A percentile compares a stretch with the other conserved stretches of the same genome.
These are phyloP conservation scores for Torulaspora franciscae DNA, from an alignment of 805 yeast species.

Conservation along the genomic window DNA sequence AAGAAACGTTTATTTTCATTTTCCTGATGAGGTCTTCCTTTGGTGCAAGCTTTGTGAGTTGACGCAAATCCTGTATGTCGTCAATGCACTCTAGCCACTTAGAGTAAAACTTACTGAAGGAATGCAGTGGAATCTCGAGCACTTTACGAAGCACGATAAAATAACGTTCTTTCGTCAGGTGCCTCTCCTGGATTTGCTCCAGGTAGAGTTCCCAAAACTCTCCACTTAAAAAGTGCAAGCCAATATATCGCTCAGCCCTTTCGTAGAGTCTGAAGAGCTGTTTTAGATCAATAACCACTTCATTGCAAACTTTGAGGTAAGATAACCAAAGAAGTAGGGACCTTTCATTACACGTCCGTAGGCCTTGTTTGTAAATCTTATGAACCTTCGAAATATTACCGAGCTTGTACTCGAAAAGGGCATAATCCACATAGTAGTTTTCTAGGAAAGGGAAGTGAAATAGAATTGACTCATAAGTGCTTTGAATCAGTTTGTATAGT, in stretches of 20 bases:
- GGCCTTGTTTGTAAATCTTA: constrained; percentile 24
- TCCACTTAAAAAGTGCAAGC: constrained; percentile 34
- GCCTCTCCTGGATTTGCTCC: constrained; percentile 25
- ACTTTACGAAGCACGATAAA: constrained; percentile 29
- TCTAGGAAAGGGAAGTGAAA: constrained; percentile 33
- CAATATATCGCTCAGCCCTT: constrained; percentile 31
- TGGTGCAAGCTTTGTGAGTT: constrained; percentile 23
- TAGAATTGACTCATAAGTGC: constrained; percentile 31
- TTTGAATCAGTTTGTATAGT: constrained; percentile 19
- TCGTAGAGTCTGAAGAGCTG: constrained; percentile 30
- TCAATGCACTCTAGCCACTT: constrained; percentile 32
- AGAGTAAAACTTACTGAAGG: constrained; percentile 32
- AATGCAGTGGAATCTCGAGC: constrained; percentile 31
- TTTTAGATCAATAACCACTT: constrained; percentile 21
- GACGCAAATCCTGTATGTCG: constrained; percentile 26
- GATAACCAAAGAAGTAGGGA: constrained; percentile 33
- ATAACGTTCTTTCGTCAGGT: constrained; percentile 22
- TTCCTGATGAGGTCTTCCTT: constrained; percentile 24
- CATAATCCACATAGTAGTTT: constrained; percentile 35
- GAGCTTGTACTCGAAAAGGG: constrained; percentile 32
- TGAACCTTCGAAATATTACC: constrained; percentile 29
- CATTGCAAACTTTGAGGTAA: constrained; percentile 32
- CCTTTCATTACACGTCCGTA: constrained; percentile 26
- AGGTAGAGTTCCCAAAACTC: constrained; percentile 36
- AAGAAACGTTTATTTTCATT: constrained; percentile 22